A percentile compares a stretch with the other conserved stretches of the same genome.
phyloP scores from a whole-genome alignment of 257 asterid genomes.

The Nicotiana undulata region DNA sequence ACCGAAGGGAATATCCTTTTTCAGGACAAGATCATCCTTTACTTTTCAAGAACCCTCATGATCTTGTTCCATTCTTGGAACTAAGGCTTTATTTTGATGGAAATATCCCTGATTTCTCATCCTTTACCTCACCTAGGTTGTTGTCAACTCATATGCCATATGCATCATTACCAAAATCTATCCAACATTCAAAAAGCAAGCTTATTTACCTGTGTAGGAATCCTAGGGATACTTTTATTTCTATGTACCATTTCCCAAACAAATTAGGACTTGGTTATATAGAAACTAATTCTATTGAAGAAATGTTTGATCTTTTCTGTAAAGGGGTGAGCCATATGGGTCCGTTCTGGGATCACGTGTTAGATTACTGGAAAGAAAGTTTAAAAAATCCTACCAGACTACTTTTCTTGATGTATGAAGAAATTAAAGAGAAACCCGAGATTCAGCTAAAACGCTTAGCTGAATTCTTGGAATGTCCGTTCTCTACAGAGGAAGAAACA shows the following conservation, averaged over 20 bases:
- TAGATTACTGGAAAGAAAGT: conserved; percentile 5
- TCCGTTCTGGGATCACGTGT: conserved; percentile 15
- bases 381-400: not conserved
- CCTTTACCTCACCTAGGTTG: not conserved
- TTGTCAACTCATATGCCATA: conserved; percentile 12
- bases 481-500: conserved; percentile 1
- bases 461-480: conserved; percentile 9
- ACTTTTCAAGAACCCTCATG: conserved; percentile 9
- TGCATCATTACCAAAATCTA: not conserved
- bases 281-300: not conserved
- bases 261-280: not conserved
- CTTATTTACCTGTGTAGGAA: conserved; percentile 11
- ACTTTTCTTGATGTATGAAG: conserved; percentile 9
- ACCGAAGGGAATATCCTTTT: conserved; percentile 1
- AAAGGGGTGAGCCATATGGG: not conserved
- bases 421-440: not conserved
- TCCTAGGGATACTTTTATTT: conserved; percentile 9
- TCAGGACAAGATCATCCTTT: conserved; percentile 10
- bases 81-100: not conserved
- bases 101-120: not conserved
- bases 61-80: conserved; percentile 13
- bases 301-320: conserved; percentile 6
- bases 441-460: not conserved
- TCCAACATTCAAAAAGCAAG: not conserved
- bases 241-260: conserved; percentile 13